Base-by-base conservation (phyloP, 495 filamentous ascomycete genomes). In the Hyaloscypha hepaticicola region DNA sequence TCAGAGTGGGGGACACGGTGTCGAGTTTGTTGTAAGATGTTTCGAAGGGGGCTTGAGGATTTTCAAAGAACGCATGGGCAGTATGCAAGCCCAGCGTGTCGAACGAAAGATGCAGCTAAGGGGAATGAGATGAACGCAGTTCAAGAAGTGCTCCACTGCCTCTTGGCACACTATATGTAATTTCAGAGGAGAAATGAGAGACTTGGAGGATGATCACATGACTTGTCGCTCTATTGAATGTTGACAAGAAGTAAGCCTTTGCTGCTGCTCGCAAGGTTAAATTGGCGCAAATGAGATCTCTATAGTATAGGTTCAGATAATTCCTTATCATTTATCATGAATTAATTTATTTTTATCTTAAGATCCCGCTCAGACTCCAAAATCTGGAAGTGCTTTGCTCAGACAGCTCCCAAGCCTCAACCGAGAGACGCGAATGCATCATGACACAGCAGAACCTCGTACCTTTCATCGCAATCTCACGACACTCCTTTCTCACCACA, bases 151-250 rank as follows among this genome's bases (percentile, higher is more conserved):
- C 58, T 21, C 9, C 14, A 5, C 26, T 38, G n/a, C 56, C 22
- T 22, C 33, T 45, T 45, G 31, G 56, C 56, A 53, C 51, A 27
- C 50, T 41, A 26, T 55, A 66, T 66, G 57, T 66, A 66, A 66
- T 61, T 64, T 66, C 63, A 27, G 63, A 66, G 41, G 21, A 65
- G 56, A 61, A 66, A 55, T 66, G 63, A 53, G 48, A 64, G 29
- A 28, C 41, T 26, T 51, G 55, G 27, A 41, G 28, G 6, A 55
- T 52, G 61, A 57, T 48, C 52, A 62, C 60, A 55, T 52, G 60
- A 34, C n/a, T 33, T 27, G 21, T 25, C 22, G 21, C 3, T 49
- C 3, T 16, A 16, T 45, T 16, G 38, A 45, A 45, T 45, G 38
- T 8, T 45, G 12, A 7, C 6, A 16, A 19, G 3, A 45, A 3